A percentile compares a stretch with the other conserved stretches of the same genome.
phyloP scores from a whole-genome alignment of 2,329 filamentous ascomycete genomes.

The Aspergillus arachidicola region DNA sequence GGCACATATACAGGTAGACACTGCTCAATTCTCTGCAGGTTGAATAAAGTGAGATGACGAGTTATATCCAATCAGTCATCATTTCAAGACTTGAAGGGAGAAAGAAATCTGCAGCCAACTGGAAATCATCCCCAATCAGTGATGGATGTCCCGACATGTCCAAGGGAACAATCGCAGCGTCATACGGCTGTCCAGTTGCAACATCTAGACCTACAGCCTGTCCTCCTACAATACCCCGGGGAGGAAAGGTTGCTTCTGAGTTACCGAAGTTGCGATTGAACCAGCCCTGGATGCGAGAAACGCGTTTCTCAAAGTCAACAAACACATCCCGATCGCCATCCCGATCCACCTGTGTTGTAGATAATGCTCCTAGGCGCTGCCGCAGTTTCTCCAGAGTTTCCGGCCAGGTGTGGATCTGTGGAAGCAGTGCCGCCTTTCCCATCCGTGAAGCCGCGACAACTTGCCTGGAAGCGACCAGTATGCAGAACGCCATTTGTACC shows the following conservation, averaged over 20 bases:
- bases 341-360: not conserved
- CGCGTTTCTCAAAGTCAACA: not conserved
- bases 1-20: too few relatives aligned
- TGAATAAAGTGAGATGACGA: not conserved
- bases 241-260: not conserved
- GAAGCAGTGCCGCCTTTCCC: not conserved
- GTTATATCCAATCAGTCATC: not conserved
- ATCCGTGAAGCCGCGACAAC: not conserved
- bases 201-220: not conserved
- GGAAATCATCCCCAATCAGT: not conserved
- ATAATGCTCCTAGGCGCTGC: not conserved
- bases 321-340: not conserved
- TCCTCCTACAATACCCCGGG: not conserved
- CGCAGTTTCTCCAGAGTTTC: not conserved
- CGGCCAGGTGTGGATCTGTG: not conserved
- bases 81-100: not conserved
- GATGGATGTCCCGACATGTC: not conserved
- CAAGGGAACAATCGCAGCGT: not conserved
- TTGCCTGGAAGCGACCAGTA: conserved; percentile 23
- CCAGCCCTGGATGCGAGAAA: conserved; percentile 3
- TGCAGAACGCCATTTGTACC: conserved; percentile 42
- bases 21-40: not conserved
- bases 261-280: not conserved
- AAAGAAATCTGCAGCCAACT: not conserved
- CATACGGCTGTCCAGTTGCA: not conserved